Conservation (phyloP, 495 filamentous ascomycete genomes). For the Hyaloscypha hepaticicola region DNA sequence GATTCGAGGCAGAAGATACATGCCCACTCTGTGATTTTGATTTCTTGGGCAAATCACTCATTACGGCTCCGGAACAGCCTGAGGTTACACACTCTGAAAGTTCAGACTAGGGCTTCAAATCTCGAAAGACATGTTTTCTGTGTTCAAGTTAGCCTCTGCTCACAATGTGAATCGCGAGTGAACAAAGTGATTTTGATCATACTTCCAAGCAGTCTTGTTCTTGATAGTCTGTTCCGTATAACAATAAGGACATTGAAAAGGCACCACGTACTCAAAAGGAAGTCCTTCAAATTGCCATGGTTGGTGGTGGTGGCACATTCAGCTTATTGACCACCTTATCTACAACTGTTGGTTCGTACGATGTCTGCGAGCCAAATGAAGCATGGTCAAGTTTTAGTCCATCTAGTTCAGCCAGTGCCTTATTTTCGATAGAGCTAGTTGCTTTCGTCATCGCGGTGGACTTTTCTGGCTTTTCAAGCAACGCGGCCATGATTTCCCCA, state of each 20-base stretch:
- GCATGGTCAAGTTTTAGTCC: slow-evolving; percentile 1
- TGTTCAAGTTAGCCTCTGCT: background rate
- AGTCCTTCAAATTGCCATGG: slow-evolving; percentile 21
- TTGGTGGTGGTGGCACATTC: slow-evolving; percentile 17
- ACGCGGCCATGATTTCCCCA: too few relatives aligned
- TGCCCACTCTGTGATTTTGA: slow-evolving; percentile 28
- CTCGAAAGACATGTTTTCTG: slow-evolving; percentile 37
- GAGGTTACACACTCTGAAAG: slow-evolving; percentile 21
- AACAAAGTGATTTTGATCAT: background rate
- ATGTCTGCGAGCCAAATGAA: slow-evolving; percentile 26
- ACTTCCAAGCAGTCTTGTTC: slow-evolving; percentile 39
- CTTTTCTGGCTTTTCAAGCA: slow-evolving; percentile 19
- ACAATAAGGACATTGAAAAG: slow-evolving; percentile 41
- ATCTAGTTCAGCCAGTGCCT: background rate
- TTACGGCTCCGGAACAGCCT: slow-evolving; percentile 23
- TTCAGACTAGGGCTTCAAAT: slow-evolving; percentile 39
- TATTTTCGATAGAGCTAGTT: slow-evolving; percentile 18
- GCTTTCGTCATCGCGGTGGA: slow-evolving; percentile 20
- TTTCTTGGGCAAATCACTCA: slow-evolving; percentile 29
- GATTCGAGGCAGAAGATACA: background rate
- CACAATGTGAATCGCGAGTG: background rate
- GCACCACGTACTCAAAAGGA: slow-evolving; percentile 22
- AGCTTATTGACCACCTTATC: slow-evolving; percentile 9
- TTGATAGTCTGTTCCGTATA: slow-evolving; percentile 34
- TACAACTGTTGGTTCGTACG: slow-evolving; percentile 18